Base-by-base conservation (phyloP, 208 protist species). In the Crithidia brevicula region DNA sequence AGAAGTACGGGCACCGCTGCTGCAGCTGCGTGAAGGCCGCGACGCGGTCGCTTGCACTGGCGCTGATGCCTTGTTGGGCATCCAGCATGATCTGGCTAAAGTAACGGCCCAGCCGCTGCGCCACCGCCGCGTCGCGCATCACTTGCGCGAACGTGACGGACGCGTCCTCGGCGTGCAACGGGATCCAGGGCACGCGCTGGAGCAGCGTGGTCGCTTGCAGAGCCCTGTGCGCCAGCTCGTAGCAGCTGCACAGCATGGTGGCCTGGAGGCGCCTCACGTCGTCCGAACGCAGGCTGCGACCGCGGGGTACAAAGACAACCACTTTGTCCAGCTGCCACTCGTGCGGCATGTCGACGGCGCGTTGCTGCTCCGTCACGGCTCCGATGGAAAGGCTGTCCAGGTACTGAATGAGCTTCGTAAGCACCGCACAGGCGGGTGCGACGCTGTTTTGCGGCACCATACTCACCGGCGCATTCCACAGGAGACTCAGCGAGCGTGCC, bases 1-100 rank as follows among this genome's bases (percentile, higher is more conserved):
- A 96, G 72, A 96, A 93, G 69, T 95, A 91, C 3, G 87, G 88
- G 68, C 92, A 96, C 27, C 67, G 71, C 40, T 83, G 56, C 62
- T 94, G 82, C 59, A 96, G 77, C 50, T 79, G 71, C 2, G 59
- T 46, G 28, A 96, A 82, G 16, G 79, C 68, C 25, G 60, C 66
- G 30, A 85, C 49, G 16, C 75, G 79, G 15, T 82, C 78, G 27
- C 68, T 75, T 16, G 63, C 64, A 53, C 77, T 69, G 49, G 76
- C 69, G 28, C 62, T 68, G 60, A 82, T 61, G 40, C 82, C 84
- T 31, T 82, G 60, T 34, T 91, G 77, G 7, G 81, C 73, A 34
- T 73, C 63, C 20, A 91, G 57, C 16, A 95, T 72, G 30, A 90
- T 51, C 47, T 77, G 64, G 66, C 77, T 82, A 42, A 88, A 64